Evolutionary conservation across 148 eudicot species (phyloP).

Genomic region (Polygonum aviculare): DNA sequence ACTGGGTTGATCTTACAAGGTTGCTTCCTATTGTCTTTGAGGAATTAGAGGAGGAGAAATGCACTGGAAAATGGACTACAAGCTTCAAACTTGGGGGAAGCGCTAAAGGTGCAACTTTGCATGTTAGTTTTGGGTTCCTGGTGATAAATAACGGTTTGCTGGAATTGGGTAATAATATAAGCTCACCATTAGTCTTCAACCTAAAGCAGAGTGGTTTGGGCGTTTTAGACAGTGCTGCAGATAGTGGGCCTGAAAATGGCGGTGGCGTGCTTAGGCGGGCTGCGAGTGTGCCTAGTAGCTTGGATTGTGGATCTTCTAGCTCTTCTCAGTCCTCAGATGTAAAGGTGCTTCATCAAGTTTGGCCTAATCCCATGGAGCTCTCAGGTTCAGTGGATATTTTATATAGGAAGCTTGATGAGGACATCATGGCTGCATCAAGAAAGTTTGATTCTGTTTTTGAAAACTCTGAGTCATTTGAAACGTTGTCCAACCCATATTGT

Average conservation of each 20-base stretch:
- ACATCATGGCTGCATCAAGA: conserved; percentile 13
- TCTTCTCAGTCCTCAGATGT: conserved; percentile 29
- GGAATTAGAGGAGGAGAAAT: conserved; percentile 58
- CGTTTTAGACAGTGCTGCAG: conserved; percentile 18
- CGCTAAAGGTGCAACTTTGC: conserved; percentile 62
- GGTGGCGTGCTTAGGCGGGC: conserved; percentile 29
- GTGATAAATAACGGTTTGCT: conserved; percentile 28
- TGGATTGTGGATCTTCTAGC: conserved; percentile 20
- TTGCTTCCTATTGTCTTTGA: conserved; percentile 76
- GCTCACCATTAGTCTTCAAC: conserved; percentile 21
- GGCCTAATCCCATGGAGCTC: conserved; percentile 29
- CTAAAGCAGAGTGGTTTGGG: conserved; percentile 19
- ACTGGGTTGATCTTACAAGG: conserved; percentile 72
- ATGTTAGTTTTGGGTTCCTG: conserved; percentile 72
- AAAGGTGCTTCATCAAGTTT: conserved; percentile 17
- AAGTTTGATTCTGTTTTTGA: conserved; percentile 25
- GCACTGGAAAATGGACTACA: conserved; percentile 75
- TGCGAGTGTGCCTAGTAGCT: conserved; percentile 36
- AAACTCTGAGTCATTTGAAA: conserved; percentile 16
- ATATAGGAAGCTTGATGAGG: conserved; percentile 45
- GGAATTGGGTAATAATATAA: conserved; percentile 24
- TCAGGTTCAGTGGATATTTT: conserved; percentile 30
- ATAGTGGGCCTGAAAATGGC: conserved; percentile 20
- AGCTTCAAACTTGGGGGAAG: conserved; percentile 64
- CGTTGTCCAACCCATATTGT: conserved; percentile 8